Percentiles rank a stretch among this genome's conserved stretches.
Conservation (phyloP, 2,329 filamentous ascomycete genomes). For the Clarireedia hainanense region DNA sequence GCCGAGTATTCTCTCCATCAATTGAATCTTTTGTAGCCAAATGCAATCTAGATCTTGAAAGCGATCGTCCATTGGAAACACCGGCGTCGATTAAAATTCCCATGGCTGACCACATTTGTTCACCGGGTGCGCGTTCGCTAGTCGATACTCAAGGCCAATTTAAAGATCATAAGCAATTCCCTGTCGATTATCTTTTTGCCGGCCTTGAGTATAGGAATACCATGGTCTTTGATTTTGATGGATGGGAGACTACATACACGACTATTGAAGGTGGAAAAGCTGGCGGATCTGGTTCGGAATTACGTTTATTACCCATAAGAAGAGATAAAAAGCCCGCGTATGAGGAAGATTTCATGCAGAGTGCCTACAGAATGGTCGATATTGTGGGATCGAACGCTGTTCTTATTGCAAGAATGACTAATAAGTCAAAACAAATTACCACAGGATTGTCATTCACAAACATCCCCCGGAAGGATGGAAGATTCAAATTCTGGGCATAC, state of each 20-base stretch:
- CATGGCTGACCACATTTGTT: constrained; percentile 22
- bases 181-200: constrained; percentile 28
- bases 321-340: neutral
- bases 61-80: constrained; percentile 15
- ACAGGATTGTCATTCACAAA: neutral
- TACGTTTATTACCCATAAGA: constrained; percentile 17
- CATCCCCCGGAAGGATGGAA: neutral
- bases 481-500: neutral
- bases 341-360: constrained; percentile 16
- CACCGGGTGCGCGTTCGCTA: neutral
- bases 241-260: constrained; percentile 23
- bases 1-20: neutral
- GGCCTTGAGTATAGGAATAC: constrained; percentile 24
- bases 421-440: neutral
- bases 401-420: neutral
- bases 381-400: neutral
- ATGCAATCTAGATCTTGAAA: constrained; percentile 15
- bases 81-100: constrained; percentile 23
- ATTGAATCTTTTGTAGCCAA: constrained; percentile 18
- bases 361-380: constrained; percentile 11
- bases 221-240: constrained; percentile 17
- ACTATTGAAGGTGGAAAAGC: constrained; percentile 27
- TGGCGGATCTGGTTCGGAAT: constrained; percentile 23
- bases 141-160: neutral
- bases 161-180: neutral